phyloP scores from a whole-genome alignment of 2,329 filamentous ascomycete genomes.

The Ceratocystis variospora region DNA sequence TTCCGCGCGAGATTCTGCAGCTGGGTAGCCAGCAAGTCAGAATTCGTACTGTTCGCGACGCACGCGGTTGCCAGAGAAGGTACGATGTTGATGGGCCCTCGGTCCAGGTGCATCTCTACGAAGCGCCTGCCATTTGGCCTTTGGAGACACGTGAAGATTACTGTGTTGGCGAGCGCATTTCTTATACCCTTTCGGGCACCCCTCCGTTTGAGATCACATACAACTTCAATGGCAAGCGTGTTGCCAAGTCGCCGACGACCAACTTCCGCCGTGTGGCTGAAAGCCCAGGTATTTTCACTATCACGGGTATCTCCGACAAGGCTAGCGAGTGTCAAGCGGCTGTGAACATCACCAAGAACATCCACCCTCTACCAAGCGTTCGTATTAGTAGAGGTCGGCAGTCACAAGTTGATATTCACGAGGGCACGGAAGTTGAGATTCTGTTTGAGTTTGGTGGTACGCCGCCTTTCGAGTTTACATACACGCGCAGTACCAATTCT shows the following conservation, averaged over 20 bases:
- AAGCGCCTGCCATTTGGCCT: conserved; percentile 80
- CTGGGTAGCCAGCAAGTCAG: conserved; percentile 81
- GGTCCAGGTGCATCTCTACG: conserved; percentile 83
- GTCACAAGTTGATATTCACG: conserved; percentile 81
- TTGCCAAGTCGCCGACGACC: conserved; percentile 64
- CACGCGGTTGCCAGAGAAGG: conserved; percentile 70
- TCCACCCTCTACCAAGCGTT: conserved; percentile 86
- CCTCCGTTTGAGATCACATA: conserved; percentile 90
- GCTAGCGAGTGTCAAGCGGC: conserved; percentile 76
- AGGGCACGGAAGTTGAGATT: conserved; percentile 87
- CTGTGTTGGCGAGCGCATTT: conserved; percentile 88
- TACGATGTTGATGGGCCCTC: conserved; percentile 57
- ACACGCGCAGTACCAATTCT: conserved; percentile 77
- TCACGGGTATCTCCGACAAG: conserved; percentile 75
- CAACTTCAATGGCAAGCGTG: conserved; percentile 69
- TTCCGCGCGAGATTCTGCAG: conserved; percentile 72
- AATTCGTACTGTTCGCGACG: conserved; percentile 80
- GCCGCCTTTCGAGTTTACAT: conserved; percentile 95
- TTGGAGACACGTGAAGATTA: conserved; percentile 76
- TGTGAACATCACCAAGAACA: conserved; percentile 64
- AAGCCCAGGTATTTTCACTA: conserved; percentile 73
- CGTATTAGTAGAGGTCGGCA: conserved; percentile 74
- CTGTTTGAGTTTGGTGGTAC: conserved; percentile 91
- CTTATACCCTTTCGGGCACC: conserved; percentile 79
- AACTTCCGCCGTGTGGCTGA: conserved; percentile 90